Evolutionary conservation across 2,329 filamentous ascomycete genomes (phyloP).

Genomic region (Penicillium concentricum): DNA sequence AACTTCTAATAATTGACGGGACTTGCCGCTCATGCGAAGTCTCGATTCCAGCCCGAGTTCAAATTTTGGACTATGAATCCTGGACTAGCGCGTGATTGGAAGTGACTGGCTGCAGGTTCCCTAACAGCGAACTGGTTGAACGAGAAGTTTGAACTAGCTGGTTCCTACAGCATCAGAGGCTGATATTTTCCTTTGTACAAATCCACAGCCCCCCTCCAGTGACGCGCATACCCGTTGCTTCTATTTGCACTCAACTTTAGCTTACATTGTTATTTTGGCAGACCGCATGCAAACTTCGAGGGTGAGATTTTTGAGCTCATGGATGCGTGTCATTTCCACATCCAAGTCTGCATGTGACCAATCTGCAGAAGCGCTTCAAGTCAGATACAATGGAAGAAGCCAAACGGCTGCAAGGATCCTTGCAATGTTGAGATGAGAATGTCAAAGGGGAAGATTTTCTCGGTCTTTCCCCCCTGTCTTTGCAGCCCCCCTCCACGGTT

Average conservation of each 20-base stretch:
- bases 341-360: conserved; percentile 3
- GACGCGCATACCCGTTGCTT: conserved; percentile 4
- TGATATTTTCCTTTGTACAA: background rate
- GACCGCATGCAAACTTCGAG: background rate
- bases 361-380: background rate
- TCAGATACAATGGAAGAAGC: background rate
- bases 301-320: background rate
- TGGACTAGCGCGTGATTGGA: conserved; percentile 29
- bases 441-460: background rate
- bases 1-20: conserved; percentile 5
- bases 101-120: conserved; percentile 29
- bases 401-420: conserved; percentile 12
- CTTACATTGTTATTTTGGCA: background rate
- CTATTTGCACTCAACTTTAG: background rate
- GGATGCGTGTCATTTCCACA: background rate
- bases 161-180: background rate
- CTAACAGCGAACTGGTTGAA: background rate
- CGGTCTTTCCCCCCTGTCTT: conserved; percentile 14
- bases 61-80: conserved; percentile 19
- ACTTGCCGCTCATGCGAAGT: conserved; percentile 11
- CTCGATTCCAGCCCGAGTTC: conserved; percentile 16
- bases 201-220: background rate
- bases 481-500: conserved; percentile 22
- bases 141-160: background rate
- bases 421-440: background rate